These are phyloP conservation scores for Fusarium floridanum DNA, from an alignment of 2,329 filamentous ascomycete genomes.

Conservation along the genomic window DNA sequence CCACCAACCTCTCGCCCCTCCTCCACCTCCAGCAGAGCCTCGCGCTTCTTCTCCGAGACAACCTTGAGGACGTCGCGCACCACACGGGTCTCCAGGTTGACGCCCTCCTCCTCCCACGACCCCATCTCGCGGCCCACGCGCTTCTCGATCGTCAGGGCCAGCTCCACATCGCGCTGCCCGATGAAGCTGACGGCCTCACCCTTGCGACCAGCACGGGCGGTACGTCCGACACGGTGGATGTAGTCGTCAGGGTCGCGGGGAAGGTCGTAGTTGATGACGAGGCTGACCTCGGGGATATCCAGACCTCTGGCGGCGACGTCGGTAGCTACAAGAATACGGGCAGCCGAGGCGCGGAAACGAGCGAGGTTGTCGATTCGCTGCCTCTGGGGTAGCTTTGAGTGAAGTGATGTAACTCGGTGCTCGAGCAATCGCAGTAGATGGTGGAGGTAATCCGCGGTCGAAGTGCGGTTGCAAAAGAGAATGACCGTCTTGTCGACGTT, in stretches of 20 bases:
- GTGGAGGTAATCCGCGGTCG: constrained; percentile 89
- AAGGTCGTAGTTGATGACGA: constrained; percentile 96
- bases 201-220: constrained; percentile 87
- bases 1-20: constrained; percentile 92
- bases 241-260: constrained; percentile 98
- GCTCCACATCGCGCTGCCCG: constrained; percentile 90
- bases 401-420: constrained; percentile 91
- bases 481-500: constrained; percentile 85
- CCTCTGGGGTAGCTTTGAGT: constrained; percentile 87
- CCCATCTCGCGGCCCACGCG: constrained; percentile 85
- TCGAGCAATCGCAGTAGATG: constrained; percentile 87
- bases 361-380: constrained; percentile 90
- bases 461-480: constrained; percentile 93
- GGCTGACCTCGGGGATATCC: constrained; percentile 90
- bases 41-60: constrained; percentile 95
- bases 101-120: constrained; percentile 88
- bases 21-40: constrained; percentile 91
- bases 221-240: constrained; percentile 95
- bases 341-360: constrained; percentile 89
- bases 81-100: constrained; percentile 93
- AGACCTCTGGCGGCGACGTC: constrained; percentile 95
- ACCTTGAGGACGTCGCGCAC: constrained; percentile 87
- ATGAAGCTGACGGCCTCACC: constrained; percentile 90
- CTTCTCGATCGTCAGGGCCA: constrained; percentile 90
- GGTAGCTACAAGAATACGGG: constrained; percentile 91